Conservation (phyloP, 805 yeast genomes). For the Clavispora phyllophila region DNA sequence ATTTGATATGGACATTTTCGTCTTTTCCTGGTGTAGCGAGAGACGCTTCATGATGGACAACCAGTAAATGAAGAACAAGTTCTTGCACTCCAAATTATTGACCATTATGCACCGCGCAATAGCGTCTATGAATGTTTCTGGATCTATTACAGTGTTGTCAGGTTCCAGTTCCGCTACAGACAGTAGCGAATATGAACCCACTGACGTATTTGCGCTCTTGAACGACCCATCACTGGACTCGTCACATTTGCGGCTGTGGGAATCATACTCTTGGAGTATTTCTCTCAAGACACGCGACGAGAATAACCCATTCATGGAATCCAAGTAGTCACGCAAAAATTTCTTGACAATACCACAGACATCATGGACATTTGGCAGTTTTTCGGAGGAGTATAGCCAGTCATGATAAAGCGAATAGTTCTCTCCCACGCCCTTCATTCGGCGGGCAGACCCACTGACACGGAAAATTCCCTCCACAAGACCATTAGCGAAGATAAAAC, state of each 20-base stretch:
- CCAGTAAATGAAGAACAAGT: conserved; percentile 16
- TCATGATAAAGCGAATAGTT: conserved; percentile 13
- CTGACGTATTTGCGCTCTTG: conserved; percentile 7
- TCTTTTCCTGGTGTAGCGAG: conserved; percentile 13
- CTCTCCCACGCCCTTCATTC: conserved; percentile 17
- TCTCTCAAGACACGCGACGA: conserved; percentile 3
- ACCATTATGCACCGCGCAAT: conserved; percentile 10
- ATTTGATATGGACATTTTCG: conserved; percentile 26
- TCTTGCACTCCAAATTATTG: conserved; percentile 12
- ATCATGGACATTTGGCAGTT: conserved; percentile 20
- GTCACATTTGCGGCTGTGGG: conserved; percentile 3
- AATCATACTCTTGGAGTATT: conserved; percentile 6
- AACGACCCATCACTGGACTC: conserved; percentile 6
- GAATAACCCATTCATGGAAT: conserved; percentile 11
- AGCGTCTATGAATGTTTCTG: conserved; percentile 6
- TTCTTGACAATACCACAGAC: conserved; percentile 24
- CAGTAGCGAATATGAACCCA: neutral
- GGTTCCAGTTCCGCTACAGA: conserved; percentile 4
- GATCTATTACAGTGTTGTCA: conserved; percentile 2
- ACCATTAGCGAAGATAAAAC: conserved; percentile 15
- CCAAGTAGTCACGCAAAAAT: conserved; percentile 15
- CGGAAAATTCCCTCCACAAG: conserved; percentile 27
- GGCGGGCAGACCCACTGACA: conserved; percentile 26
- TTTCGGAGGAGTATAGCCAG: conserved; percentile 16
- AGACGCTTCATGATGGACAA: conserved; percentile 13